These are phyloP conservation scores for Tolypocladium pustulatum DNA, from an alignment of 2,329 filamentous ascomycete species.

Conservation along the genomic window DNA sequence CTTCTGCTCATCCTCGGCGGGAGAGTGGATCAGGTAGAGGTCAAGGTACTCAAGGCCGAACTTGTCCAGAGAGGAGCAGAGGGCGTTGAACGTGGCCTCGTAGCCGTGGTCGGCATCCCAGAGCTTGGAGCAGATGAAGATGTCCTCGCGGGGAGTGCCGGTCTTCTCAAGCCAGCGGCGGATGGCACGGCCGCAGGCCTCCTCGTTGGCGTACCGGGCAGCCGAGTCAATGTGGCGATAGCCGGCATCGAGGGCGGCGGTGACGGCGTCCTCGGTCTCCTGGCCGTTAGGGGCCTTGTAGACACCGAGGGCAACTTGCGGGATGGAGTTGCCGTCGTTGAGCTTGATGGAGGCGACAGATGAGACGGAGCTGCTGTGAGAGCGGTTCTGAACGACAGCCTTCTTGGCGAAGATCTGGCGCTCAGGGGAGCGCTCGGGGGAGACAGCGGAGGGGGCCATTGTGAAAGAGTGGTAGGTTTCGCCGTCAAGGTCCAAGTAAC, in stretches of 20 bases:
- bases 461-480: slow-evolving; percentile 6
- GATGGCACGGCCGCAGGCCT: slow-evolving; percentile 61
- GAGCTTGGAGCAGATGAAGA: slow-evolving; percentile 57
- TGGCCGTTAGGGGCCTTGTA: slow-evolving; percentile 36
- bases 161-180: slow-evolving; percentile 55
- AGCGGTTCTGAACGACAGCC: slow-evolving; percentile 9
- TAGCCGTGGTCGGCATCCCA: slow-evolving; percentile 45
- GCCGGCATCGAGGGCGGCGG: slow-evolving; percentile 46
- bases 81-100: slow-evolving; percentile 43
- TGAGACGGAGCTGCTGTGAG: slow-evolving; percentile 15
- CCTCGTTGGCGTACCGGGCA: slow-evolving; percentile 53
- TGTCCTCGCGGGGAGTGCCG: slow-evolving; percentile 52
- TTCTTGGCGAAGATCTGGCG: slow-evolving; percentile 19
- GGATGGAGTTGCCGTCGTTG: slow-evolving; percentile 62
- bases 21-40: slow-evolving; percentile 54
- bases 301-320: slow-evolving; percentile 37
- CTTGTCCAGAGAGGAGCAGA: slow-evolving; percentile 55
- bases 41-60: slow-evolving; percentile 63
- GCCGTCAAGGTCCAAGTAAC: not conserved
- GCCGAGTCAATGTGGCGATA: slow-evolving; percentile 46
- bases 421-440: slow-evolving; percentile 22
- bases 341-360: slow-evolving; percentile 41
- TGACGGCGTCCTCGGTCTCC: slow-evolving; percentile 51
- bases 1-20: slow-evolving; percentile 57
- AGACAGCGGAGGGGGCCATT: slow-evolving; percentile 26